A percentile compares a stretch with the other conserved stretches of the same genome.
These are phyloP conservation scores for Hericium erinaceus DNA, from an alignment of 768 basidiomycete genomes.

Conservation along the genomic window DNA sequence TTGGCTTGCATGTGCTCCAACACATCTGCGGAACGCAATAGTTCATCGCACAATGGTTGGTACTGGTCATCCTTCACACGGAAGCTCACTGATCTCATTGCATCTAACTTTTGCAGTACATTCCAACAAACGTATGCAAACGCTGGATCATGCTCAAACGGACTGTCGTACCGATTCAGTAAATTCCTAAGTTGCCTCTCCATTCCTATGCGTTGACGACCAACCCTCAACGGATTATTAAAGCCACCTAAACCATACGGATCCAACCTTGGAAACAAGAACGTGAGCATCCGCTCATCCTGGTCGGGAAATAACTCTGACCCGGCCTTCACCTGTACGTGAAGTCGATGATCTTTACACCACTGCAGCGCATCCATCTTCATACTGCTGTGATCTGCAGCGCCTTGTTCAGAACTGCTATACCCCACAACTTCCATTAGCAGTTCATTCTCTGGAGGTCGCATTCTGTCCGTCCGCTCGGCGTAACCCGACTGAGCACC, in stretches of 20 bases:
- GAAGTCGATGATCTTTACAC: background rate
- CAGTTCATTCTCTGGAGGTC: background rate
- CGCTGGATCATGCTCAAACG: constrained; percentile 17
- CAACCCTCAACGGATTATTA: constrained; percentile 20
- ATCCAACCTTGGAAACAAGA: constrained; percentile 33
- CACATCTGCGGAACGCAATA: background rate
- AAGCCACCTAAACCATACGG: constrained; percentile 37
- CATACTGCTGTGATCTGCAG: background rate
- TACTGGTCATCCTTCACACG: background rate
- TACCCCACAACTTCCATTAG: background rate
- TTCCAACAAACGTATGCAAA: background rate
- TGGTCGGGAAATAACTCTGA: no score
- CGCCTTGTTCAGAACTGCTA: background rate
- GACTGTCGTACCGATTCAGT: constrained; percentile 21
- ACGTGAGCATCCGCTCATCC: constrained; percentile 30
- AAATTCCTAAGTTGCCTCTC: constrained; percentile 27
- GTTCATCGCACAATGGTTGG: background rate
- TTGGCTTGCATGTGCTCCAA: background rate
- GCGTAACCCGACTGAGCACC: background rate
- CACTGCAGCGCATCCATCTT: background rate
- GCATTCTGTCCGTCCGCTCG: background rate
- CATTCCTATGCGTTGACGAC: constrained; percentile 16
- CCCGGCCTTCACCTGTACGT: background rate
- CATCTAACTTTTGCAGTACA: no score
- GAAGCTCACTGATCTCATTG: background rate